Evolutionary conservation across 805 yeast genomes (phyloP).

Genomic region (Kodamaea fukazawae): DNA sequence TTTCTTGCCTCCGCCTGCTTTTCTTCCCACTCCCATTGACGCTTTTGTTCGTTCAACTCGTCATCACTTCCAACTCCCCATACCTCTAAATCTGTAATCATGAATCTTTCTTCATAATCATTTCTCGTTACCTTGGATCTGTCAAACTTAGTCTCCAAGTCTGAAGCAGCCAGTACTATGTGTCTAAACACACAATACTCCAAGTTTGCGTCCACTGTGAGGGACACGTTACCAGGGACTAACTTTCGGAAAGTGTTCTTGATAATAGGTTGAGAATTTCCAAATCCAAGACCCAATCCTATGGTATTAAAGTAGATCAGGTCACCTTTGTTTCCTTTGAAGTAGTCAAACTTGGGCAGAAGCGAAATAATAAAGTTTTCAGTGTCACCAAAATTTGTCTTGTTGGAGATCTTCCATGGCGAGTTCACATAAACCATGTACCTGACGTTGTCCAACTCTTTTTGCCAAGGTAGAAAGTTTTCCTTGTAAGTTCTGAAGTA

Average conservation of each 20-base stretch:
- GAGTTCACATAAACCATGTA: conserved; percentile 64
- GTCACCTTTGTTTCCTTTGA: conserved; percentile 24
- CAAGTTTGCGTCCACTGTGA: conserved; percentile 72
- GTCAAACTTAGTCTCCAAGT: conserved; percentile 33
- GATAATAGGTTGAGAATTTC: conserved; percentile 60
- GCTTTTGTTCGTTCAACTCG: conserved; percentile 72
- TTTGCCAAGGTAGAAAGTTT: conserved; percentile 27
- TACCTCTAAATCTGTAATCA: conserved; percentile 76
- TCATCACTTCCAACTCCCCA: conserved; percentile 88
- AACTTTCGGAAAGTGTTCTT: conserved; percentile 46
- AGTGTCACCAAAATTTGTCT: conserved; percentile 66
- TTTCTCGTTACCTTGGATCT: conserved; percentile 16
- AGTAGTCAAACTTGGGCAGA: conserved; percentile 62
- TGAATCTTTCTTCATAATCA: conserved; percentile 65
- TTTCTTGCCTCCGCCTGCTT: conserved; percentile 79
- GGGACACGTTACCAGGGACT: conserved; percentile 72
- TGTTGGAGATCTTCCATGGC: conserved; percentile 79
- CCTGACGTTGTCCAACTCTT: conserved; percentile 42
- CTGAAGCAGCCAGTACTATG: conserved; percentile 50
- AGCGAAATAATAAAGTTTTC: conserved; percentile 61
- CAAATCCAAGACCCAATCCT: conserved; percentile 85
- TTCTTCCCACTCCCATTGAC: conserved; percentile 89
- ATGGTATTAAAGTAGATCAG: conserved; percentile 64
- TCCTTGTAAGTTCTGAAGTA: conserved; percentile 19
- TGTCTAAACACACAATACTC: conserved; percentile 83